Percentiles rank a stretch among this genome's conserved stretches.
phyloP scores from a whole-genome alignment of 2,329 filamentous ascomycete genomes.

The Talaromyces amestolkiae region DNA sequence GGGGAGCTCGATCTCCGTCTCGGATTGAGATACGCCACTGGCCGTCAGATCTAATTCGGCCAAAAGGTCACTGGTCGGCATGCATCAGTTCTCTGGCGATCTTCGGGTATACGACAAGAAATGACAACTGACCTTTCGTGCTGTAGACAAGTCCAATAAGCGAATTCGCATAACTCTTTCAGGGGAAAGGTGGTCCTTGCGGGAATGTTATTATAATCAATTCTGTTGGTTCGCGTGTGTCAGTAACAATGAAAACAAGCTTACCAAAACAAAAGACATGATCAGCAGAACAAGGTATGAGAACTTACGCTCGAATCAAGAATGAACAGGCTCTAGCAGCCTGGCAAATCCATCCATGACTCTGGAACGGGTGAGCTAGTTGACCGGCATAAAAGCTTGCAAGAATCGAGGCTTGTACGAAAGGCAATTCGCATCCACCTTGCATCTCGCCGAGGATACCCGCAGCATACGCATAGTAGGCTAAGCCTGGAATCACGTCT shows the following conservation, averaged over 20 bases:
- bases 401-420: constrained; percentile 80
- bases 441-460: constrained; percentile 81
- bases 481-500: constrained; percentile 82
- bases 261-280: neutral
- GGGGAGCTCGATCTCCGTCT: constrained; percentile 46
- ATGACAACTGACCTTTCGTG: constrained; percentile 67
- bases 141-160: constrained; percentile 92
- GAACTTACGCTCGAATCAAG: constrained; percentile 68
- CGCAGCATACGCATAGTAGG: constrained; percentile 82
- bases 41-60: constrained; percentile 73
- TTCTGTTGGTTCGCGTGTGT: constrained; percentile 24
- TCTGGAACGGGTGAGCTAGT: constrained; percentile 80
- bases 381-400: constrained; percentile 88
- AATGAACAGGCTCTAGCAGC: constrained; percentile 64
- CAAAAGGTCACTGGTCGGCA: constrained; percentile 66
- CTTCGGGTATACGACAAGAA: too few relatives aligned
- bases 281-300: neutral
- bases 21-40: constrained; percentile 59
- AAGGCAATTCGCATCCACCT: constrained; percentile 74
- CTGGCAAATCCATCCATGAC: constrained; percentile 67
- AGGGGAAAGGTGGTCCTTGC: neutral
- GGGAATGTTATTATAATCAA: constrained; percentile 34
- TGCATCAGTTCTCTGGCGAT: too few relatives aligned
- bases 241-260: neutral
- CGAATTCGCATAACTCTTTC: constrained; percentile 67